Evolutionary conservation across 306 rosid genomes (phyloP).

Genomic region (Pyrus betulifolia): DNA sequence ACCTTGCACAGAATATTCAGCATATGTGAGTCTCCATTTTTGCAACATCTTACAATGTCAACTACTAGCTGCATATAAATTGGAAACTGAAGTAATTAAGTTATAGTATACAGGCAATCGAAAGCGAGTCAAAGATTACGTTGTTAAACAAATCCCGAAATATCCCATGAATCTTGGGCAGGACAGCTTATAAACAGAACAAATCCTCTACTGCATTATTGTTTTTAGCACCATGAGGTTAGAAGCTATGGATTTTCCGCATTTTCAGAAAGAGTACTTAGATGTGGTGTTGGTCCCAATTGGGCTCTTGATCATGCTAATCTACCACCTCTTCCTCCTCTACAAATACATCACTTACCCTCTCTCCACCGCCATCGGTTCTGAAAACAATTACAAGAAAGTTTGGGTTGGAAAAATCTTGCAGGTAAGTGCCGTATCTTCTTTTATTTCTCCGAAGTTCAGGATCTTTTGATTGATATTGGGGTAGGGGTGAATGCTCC

Average conservation of each 20-base stretch:
- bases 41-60: not conserved
- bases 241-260: slow-evolving; percentile 29
- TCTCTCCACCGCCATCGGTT: slow-evolving; percentile 57
- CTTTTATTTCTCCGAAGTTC: not conserved
- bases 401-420: slow-evolving; percentile 60
- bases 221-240: not conserved
- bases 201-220: not conserved
- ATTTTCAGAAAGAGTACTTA: slow-evolving; percentile 31
- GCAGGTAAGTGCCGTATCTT: slow-evolving; percentile 33
- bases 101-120: not conserved
- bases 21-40: not conserved
- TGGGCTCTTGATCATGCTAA: slow-evolving; percentile 50
- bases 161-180: not conserved
- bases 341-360: slow-evolving; percentile 46
- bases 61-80: not conserved
- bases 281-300: slow-evolving; percentile 63
- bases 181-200: not conserved
- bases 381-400: slow-evolving; percentile 62
- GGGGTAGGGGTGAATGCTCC: not conserved
- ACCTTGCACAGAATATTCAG: no score
- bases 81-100: not conserved
- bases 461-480: not conserved
- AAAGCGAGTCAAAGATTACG: not conserved
- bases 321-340: slow-evolving; percentile 57
- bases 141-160: not conserved